Percentiles rank a stretch among this genome's conserved stretches.
Evolutionary conservation across 2,329 filamentous ascomycete species (phyloP).

Genomic region (Sclerotinia spermophila): DNA sequence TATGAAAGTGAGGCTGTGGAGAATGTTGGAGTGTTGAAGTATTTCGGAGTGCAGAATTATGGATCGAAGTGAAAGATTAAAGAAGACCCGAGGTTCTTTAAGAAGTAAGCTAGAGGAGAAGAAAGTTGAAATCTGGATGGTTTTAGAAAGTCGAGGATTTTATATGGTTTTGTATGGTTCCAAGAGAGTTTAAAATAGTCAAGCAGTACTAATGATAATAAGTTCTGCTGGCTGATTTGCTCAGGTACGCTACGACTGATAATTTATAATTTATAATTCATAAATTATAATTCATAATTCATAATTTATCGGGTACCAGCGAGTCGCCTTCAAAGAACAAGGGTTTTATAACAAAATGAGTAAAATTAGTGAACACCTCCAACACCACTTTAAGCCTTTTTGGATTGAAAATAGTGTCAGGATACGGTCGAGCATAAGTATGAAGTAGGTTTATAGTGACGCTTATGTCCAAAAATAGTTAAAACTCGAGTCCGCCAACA

Average conservation of each 20-base stretch:
- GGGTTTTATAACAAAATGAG: not conserved
- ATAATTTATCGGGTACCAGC: slow-evolving; percentile 4
- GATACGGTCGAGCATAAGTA: not conserved
- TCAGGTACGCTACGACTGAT: not conserved
- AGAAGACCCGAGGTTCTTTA: not conserved
- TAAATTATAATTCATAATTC: no score
- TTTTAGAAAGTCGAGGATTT: not conserved
- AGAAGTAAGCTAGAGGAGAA: not conserved
- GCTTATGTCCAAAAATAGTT: not conserved
- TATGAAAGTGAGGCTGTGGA: not conserved
- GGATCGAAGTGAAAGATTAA: not conserved
- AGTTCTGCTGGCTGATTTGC: slow-evolving; percentile 1
- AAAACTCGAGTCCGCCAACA: slow-evolving; percentile 1
- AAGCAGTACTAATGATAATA: not conserved
- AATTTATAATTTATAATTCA: no score
- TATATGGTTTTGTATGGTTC: not conserved
- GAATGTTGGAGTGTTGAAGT: not conserved
- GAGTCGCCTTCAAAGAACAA: not conserved
- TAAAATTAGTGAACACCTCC: not conserved
- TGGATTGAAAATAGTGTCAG: not conserved
- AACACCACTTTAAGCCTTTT: not conserved
- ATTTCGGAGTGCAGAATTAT: not conserved
- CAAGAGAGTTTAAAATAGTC: not conserved
- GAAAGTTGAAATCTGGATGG: not conserved
- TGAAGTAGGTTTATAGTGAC: no score